Base-by-base conservation (phyloP, 192 early-diverging fungal genomes). In the Backusella macrospora region DNA sequence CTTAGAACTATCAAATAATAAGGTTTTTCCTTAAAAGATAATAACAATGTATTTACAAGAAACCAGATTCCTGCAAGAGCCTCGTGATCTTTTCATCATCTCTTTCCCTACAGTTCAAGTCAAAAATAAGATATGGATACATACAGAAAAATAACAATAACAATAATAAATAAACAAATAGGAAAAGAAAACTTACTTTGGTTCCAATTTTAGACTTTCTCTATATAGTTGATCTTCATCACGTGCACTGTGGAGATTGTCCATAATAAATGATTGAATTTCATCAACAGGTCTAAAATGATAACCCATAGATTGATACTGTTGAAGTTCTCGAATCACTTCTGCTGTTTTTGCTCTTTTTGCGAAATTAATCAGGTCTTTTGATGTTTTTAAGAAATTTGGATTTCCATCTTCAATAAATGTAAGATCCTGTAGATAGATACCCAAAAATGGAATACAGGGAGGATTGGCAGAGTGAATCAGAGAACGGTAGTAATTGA, bases 351-450 rank as follows among this genome's bases (percentile, higher is more conserved):
- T 94, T 79, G 88, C 89, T 64, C 93, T 89, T 83, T 98, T 98
- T 68, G 88, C 89, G 83, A 98, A 98, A 81, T 99, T 99, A 83
- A 99, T 96, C 45, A 97, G 81, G 16, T 84, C 81, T 14, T 86
- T 83, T 13, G 82, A 73, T 74, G 80, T 87, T 55, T 86, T 83
- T 7, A 98, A 72, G 68, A 85, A 84, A 76, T 96, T 88, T 21
- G 92, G 86, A 78, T 96, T 97, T 39, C 96, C 95, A 69, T 98
- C 96, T 75, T 97, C 92, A 49, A 97, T 93, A 83, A 98, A 96
- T 18, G 94, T 95, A 76, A 98, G 80, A 79, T 98, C 97, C 65
- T 92, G 93, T 68, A 96, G 79, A 73, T 96, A 96, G 43, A 94
- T 79, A 62, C 87, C 87, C 37, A 89, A 68, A 78, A 98, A 98